Evolutionary conservation across 129 eudicot species (phyloP).

Genomic region (Rutidosis leptorrhynchoides): DNA sequence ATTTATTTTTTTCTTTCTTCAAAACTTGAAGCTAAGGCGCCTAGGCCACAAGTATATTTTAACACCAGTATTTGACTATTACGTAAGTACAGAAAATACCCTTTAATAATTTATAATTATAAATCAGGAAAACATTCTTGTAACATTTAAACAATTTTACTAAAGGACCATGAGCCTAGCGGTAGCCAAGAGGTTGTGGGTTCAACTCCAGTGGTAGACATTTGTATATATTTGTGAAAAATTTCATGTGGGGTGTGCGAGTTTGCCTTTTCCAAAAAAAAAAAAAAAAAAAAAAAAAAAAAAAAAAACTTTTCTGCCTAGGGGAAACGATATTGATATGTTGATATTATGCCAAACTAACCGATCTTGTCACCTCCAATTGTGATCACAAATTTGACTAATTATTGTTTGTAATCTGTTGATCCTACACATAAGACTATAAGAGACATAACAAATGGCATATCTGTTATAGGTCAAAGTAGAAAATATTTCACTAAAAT

Average conservation of each 20-base stretch:
- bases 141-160: not conserved
- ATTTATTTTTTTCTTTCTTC: not conserved
- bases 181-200: no score
- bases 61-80: no score
- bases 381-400: not conserved
- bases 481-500: no score
- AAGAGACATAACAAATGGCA: slow-evolving; percentile 24
- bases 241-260: no score
- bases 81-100: not conserved
- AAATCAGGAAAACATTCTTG: slow-evolving; percentile 1
- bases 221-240: no score
- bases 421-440: slow-evolving; percentile 20
- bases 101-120: not conserved
- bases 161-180: no score
- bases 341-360: slow-evolving; percentile 1
- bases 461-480: no score
- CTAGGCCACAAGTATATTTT: not conserved
- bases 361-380: not conserved
- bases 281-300: no score
- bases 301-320: no score
- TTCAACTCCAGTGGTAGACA: no score
- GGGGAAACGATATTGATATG: not conserved
- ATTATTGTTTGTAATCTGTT: slow-evolving; percentile 2
- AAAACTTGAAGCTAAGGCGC: not conserved
- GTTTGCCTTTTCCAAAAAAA: no score